Evolutionary conservation across 345 rosid genomes (phyloP).

Genomic region (Angophora floribunda): DNA sequence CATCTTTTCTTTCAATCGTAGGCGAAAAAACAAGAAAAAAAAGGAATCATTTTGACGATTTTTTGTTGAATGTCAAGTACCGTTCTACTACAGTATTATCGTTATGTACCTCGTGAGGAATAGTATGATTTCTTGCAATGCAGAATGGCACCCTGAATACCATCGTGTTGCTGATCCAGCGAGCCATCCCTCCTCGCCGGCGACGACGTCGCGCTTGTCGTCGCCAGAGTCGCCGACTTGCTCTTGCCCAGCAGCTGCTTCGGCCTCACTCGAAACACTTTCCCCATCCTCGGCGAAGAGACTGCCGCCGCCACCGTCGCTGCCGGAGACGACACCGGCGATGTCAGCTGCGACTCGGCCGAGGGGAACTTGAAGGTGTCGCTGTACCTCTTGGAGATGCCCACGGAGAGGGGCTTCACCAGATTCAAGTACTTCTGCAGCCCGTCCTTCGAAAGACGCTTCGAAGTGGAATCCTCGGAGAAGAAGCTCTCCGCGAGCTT

Average conservation of each 20-base stretch:
- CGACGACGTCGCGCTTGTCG: not conserved
- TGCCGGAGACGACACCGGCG: slow-evolving; percentile 33
- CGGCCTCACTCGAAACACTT: slow-evolving; percentile 14
- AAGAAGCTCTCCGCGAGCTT: not conserved
- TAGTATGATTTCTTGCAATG: slow-evolving; percentile 43
- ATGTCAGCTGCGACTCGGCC: slow-evolving; percentile 8
- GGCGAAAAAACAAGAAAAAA: not conserved
- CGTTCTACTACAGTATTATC: not conserved
- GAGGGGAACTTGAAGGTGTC: slow-evolving; percentile 9
- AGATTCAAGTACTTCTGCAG: slow-evolving; percentile 4
- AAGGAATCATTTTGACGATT: not conserved
- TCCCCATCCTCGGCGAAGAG: slow-evolving; percentile 12
- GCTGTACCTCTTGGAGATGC: slow-evolving; percentile 19
- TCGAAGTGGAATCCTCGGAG: not conserved
- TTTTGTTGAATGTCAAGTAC: not conserved
- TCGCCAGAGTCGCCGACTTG: slow-evolving; percentile 1
- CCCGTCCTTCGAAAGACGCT: slow-evolving; percentile 4
- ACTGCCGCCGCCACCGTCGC: slow-evolving; percentile 2
- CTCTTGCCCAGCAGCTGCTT: slow-evolving; percentile 19
- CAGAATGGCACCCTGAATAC: slow-evolving; percentile 37
- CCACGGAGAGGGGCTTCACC: slow-evolving; percentile 13
- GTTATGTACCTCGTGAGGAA: not conserved
- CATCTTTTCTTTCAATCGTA: not conserved
- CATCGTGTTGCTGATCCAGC: slow-evolving; percentile 31
- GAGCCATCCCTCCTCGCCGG: slow-evolving; percentile 28